These are phyloP conservation scores for Boletus coccyginus DNA, from an alignment of 768 basidiomycete species.

Conservation along the genomic window DNA sequence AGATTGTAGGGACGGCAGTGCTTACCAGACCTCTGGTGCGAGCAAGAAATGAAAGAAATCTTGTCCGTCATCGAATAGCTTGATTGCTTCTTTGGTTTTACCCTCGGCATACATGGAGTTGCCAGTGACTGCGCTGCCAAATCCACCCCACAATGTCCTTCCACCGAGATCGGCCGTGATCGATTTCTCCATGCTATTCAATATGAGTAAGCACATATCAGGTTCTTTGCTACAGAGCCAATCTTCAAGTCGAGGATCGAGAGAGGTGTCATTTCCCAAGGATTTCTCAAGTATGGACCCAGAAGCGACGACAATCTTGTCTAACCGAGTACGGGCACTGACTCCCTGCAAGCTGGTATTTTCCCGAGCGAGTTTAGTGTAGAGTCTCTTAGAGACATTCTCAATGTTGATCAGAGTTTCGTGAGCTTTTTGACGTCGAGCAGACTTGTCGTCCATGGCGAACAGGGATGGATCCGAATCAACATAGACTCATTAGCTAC, in stretches of 20 bases:
- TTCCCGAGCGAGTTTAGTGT: background rate
- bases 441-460: background rate
- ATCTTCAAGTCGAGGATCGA: background rate
- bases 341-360: background rate
- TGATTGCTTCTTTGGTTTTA: background rate
- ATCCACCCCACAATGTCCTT: background rate
- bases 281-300: background rate
- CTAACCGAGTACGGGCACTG: background rate
- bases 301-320: background rate
- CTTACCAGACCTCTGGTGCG: background rate
- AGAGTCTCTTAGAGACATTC: background rate
- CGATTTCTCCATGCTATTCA: background rate
- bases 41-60: background rate
- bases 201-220: slow-evolving; percentile 2
- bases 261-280: background rate
- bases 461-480: too few relatives aligned
- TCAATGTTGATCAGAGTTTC: background rate
- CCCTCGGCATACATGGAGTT: background rate
- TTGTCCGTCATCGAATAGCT: background rate
- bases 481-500: too few relatives aligned
- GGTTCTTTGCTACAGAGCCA: slow-evolving; percentile 5
- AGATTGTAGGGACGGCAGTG: background rate
- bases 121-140: background rate
- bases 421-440: background rate
- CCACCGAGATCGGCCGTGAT: background rate